A percentile compares a stretch with the other conserved stretches of the same genome.
Evolutionary conservation across 345 rosid genomes (phyloP).

Genomic region (Eucalyptus erythrocorys): DNA sequence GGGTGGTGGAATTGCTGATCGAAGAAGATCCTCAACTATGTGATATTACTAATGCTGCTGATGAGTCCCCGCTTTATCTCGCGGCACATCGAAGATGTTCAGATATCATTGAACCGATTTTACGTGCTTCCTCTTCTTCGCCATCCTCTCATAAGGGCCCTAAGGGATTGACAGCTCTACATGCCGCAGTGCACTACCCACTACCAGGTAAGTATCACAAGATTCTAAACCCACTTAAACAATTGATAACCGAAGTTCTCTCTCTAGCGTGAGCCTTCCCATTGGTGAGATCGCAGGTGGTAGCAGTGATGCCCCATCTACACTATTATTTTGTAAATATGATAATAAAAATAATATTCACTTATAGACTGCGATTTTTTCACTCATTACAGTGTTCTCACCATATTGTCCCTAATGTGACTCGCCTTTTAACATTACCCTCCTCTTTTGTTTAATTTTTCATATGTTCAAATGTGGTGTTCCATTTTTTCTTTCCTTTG

Average conservation of each 20-base stretch:
- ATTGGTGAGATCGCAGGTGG: neutral
- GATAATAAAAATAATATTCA: no score
- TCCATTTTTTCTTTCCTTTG: no score
- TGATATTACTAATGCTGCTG: neutral
- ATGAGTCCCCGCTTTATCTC: neutral
- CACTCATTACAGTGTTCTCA: no score
- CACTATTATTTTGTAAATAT: neutral
- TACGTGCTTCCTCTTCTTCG: neutral
- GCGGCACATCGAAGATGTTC: neutral
- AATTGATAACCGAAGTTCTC: no score
- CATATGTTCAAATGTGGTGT: no score
- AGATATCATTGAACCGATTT: neutral
- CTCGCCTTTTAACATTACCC: no score
- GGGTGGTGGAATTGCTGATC: neutral
- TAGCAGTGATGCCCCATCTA: neutral
- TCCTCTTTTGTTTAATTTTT: no score
- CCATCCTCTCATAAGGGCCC: neutral
- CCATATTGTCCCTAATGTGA: no score
- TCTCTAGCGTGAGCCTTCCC: no score
- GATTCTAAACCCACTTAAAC: neutral
- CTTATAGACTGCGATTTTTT: no score
- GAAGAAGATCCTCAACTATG: neutral
- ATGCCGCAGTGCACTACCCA: accelerated
- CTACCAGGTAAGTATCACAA: neutral
- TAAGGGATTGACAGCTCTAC: neutral